These are phyloP conservation scores for Physcomitrium patens DNA, from an alignment of 225 moss, liverwort and hornwort genomes.

Conservation along the genomic window DNA sequence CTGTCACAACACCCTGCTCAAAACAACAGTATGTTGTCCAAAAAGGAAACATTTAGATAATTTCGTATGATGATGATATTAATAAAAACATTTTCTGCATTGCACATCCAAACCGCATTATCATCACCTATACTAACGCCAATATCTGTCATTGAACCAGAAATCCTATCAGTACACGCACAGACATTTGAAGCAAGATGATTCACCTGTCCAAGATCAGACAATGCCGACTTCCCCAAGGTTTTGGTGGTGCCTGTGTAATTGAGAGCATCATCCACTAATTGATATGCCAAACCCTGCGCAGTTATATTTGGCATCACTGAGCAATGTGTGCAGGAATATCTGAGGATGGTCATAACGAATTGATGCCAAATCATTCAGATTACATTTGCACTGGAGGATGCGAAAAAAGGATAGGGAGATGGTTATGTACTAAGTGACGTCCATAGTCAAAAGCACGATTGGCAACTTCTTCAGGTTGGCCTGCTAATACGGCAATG, in stretches of 20 bases:
- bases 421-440: slow-evolving; percentile 65
- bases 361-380: not conserved
- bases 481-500: slow-evolving; percentile 80
- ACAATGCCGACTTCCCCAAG: slow-evolving; percentile 91
- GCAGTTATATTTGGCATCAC: not conserved
- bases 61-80: not conserved
- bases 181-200: not conserved
- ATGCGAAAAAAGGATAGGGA: too few relatives aligned
- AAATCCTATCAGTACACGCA: too few relatives aligned
- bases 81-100: slow-evolving; percentile 1
- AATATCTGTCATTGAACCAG: too few relatives aligned
- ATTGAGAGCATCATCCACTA: slow-evolving; percentile 96
- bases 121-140: too few relatives aligned
- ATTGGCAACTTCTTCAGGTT: slow-evolving; percentile 81
- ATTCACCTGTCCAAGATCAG: slow-evolving; percentile 84
- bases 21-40: not conserved
- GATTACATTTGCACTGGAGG: too few relatives aligned
- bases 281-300: slow-evolving; percentile 96
- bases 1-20: slow-evolving; percentile 90
- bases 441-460: slow-evolving; percentile 92
- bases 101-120: slow-evolving; percentile 8
- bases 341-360: not conserved
- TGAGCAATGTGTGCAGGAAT: not conserved
- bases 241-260: slow-evolving; percentile 82
- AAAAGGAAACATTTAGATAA: not conserved